Conservation (phyloP, 2,329 filamentous ascomycete species). For the Zasmidium cellare region DNA sequence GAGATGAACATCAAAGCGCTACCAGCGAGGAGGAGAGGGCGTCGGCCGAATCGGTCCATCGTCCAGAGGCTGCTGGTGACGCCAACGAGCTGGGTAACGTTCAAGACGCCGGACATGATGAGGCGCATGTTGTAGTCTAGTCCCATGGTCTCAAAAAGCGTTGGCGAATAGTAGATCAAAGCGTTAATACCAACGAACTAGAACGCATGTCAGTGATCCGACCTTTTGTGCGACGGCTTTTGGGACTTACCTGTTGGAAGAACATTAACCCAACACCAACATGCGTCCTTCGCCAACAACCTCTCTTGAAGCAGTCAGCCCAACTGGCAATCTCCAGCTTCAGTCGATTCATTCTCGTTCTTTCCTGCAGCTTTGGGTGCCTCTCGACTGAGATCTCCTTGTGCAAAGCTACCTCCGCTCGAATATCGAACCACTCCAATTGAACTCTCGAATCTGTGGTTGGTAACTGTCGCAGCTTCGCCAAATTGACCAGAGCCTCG, state of each 20-base stretch:
- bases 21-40: constrained; percentile 42
- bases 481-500: constrained; percentile 31
- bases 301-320: constrained; percentile 50
- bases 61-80: constrained; percentile 43
- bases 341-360: constrained; percentile 29
- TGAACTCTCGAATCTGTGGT: constrained; percentile 51
- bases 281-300: constrained; percentile 49
- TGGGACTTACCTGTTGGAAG: constrained; percentile 53
- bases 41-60: constrained; percentile 45
- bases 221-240: constrained; percentile 21
- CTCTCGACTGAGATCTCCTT: constrained; percentile 43
- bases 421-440: constrained; percentile 55
- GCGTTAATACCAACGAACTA: constrained; percentile 45
- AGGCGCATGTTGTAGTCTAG: constrained; percentile 39
- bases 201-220: neutral
- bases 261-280: constrained; percentile 57
- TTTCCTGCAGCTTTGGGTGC: constrained; percentile 33
- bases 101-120: constrained; percentile 44
- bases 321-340: constrained; percentile 49
- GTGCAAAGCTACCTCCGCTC: constrained; percentile 56
- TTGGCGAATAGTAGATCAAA: constrained; percentile 52
- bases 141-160: constrained; percentile 44
- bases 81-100: constrained; percentile 44
- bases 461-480: constrained; percentile 42
- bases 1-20: constrained; percentile 50